phyloP scores from a whole-genome alignment of 2,329 filamentous ascomycete species.

The Trichoderma sp. region DNA sequence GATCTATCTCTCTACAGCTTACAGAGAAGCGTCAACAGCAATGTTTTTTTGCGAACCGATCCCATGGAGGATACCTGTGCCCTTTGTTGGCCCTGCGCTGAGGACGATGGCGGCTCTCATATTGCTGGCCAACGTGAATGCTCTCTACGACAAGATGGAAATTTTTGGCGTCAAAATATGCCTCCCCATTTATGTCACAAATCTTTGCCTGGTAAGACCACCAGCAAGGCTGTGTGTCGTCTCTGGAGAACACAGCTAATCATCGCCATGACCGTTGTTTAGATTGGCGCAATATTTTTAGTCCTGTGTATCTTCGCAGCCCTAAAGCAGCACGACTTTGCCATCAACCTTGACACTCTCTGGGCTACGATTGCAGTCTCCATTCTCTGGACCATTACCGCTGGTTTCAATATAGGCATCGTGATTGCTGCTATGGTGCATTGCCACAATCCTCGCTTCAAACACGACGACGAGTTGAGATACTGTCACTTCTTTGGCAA shows the following conservation, averaged over 20 bases:
- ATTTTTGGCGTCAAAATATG: constrained; percentile 14
- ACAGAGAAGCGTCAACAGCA: not conserved
- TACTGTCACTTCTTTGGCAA: constrained; percentile 15
- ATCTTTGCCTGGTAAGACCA: not conserved
- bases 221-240: not conserved
- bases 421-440: not conserved
- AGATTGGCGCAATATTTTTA: not conserved
- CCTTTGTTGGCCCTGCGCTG: constrained; percentile 14
- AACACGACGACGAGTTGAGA: not conserved
- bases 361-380: not conserved
- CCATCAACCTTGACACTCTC: not conserved
- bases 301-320: not conserved
- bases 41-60: not conserved
- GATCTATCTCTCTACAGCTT: not conserved
- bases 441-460: not conserved
- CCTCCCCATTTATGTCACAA: not conserved
- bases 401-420: not conserved
- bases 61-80: constrained; percentile 20
- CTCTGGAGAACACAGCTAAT: not conserved
- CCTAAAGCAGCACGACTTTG: not conserved
- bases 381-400: not conserved
- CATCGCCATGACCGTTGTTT: not conserved
- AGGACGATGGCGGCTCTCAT: constrained; percentile 13
- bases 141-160: constrained; percentile 14
- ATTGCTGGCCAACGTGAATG: constrained; percentile 19